These are phyloP conservation scores for Hypholoma fasciculare DNA, from an alignment of 768 basidiomycete genomes.

Conservation along the genomic window DNA sequence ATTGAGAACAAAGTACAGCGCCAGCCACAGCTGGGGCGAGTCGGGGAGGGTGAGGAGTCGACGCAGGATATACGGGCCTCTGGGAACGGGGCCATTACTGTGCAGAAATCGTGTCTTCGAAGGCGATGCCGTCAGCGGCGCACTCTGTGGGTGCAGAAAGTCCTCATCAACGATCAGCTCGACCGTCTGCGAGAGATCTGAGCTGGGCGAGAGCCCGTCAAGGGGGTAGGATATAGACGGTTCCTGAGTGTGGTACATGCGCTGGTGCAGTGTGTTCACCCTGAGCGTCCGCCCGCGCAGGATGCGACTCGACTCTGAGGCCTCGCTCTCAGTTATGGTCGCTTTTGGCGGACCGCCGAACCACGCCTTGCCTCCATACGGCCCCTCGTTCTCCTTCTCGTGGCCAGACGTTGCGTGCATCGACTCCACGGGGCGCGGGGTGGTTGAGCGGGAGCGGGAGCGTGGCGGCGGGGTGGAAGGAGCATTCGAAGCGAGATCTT, in stretches of 20 bases:
- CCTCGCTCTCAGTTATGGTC: slow-evolving; percentile 5
- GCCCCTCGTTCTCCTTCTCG: slow-evolving; percentile 2
- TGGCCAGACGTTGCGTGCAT: background rate
- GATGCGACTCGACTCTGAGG: slow-evolving; percentile 7
- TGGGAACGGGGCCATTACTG: background rate
- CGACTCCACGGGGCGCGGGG: background rate
- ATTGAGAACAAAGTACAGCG: slow-evolving; percentile 88
- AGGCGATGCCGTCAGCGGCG: slow-evolving; percentile 3
- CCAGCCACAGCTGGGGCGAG: slow-evolving; percentile 56
- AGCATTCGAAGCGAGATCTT: slow-evolving; percentile 14
- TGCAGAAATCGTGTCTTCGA: slow-evolving; percentile 3
- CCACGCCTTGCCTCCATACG: background rate
- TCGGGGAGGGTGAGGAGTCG: slow-evolving; percentile 1
- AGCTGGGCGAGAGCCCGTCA: background rate
- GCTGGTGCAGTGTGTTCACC: slow-evolving; percentile 18
- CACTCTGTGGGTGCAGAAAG: slow-evolving; percentile 1
- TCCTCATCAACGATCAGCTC: slow-evolving; percentile 2
- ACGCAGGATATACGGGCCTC: background rate
- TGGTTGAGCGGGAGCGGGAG: slow-evolving; percentile 1
- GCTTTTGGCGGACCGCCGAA: background rate
- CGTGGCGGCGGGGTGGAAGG: slow-evolving; percentile 1
- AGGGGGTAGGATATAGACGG: slow-evolving; percentile 9
- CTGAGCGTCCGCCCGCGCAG: slow-evolving; percentile 10
- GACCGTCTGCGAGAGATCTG: background rate
- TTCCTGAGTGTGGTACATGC: slow-evolving; percentile 15